Conservation (phyloP, 106 monocot genomes). For the Allium fistulosum region DNA sequence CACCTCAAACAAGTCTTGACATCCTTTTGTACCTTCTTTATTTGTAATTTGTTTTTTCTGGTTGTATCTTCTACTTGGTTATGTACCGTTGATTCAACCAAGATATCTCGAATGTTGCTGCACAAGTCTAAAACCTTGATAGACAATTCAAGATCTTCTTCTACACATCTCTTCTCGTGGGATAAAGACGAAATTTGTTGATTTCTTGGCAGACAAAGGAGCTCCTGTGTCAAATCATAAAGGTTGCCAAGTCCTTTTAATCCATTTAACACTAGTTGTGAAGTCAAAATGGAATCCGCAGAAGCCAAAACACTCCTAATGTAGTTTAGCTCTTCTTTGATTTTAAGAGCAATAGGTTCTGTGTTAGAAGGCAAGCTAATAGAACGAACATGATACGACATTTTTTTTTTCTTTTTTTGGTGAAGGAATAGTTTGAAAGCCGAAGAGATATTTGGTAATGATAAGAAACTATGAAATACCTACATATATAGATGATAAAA, state of each 20-base stretch:
- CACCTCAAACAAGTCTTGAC: background rate
- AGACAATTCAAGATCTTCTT: constrained; percentile 28
- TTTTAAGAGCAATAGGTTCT: too few relatives aligned
- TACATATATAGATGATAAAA: too few relatives aligned
- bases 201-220: constrained; percentile 25
- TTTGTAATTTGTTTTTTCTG: background rate
- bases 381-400: too few relatives aligned
- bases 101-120: constrained; percentile 9
- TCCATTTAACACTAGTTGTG: background rate
- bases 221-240: constrained; percentile 18
- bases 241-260: constrained; percentile 16
- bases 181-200: constrained; percentile 7
- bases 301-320: too few relatives aligned
- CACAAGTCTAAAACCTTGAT: constrained; percentile 26
- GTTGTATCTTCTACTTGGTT: constrained; percentile 4
- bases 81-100: constrained; percentile 6
- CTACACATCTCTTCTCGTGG: constrained; percentile 22
- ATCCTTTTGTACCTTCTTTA: constrained; percentile 3
- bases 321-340: too few relatives aligned
- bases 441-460: too few relatives aligned
- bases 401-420: too few relatives aligned
- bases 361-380: too few relatives aligned
- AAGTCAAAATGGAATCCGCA: too few relatives aligned
- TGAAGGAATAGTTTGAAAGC: too few relatives aligned
- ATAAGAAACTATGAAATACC: too few relatives aligned